Base-by-base conservation (phyloP, 768 basidiomycete genomes). In the Tricholoma sp. region DNA sequence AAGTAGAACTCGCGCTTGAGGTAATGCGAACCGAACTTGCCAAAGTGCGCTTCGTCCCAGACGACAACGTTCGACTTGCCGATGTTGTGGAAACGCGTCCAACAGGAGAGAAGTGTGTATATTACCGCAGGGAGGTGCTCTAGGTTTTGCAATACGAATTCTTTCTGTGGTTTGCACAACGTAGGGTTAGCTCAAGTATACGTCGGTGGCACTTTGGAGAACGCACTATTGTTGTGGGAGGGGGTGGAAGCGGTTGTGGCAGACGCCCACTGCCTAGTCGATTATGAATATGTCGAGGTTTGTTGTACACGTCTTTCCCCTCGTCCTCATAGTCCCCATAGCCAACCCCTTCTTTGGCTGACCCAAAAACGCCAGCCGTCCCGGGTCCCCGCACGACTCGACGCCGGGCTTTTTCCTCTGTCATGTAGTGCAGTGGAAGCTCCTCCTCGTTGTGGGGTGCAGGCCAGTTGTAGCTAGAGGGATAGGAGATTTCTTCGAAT, bases 21-120 rank as follows among this genome's bases (percentile, higher is more conserved):
- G 73, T 99, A 98, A 73, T 98, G 89, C 52, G 92, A 92, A 52
- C 93, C 97, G 73, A 99, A 98, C 75, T 99, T 98, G 64, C 97
- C 97, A 72, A 98, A 99, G 73, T 99, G 97, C 37, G 97, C 96
- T 78, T 99, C 97, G 71, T 99, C 97, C 97, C 96, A 98, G 58
- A 98, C 85, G 72, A 99, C 96, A 61, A 82, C 68, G 66, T 88
- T 82, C 32, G 91, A 81, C 56, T 85, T 83, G 11, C 97, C 96
- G 49, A 99, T 99, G 64, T 87, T 83, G 77, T 95, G 89, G 72
- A 89, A 96, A 27, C 95, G 88, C 5, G 96, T 97, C 83, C 91
- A 93, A 76, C 96, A 94, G 10, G 94, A 87, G 46, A 98, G 83
- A 27, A 27, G 82, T 41, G 95, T 97, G 76, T 98, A 99, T 37